A percentile compares a stretch with the other conserved stretches of the same genome.
phyloP scores from a whole-genome alignment of 2,329 filamentous ascomycete genomes.

The Fusarium udum region DNA sequence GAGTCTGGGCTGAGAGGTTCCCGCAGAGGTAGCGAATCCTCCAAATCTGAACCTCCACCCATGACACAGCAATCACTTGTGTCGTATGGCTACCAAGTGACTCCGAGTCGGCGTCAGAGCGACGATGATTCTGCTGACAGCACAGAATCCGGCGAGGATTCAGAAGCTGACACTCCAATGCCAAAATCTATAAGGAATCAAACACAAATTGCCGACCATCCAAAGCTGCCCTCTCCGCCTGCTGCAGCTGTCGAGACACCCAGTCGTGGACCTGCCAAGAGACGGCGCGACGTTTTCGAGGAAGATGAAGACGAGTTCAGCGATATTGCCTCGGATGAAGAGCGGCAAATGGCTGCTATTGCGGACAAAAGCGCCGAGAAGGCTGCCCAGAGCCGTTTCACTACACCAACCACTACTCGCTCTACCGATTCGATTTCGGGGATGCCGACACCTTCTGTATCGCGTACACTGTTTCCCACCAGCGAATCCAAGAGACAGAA shows the following conservation, averaged over 20 bases:
- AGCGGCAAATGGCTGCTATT: conserved; percentile 49
- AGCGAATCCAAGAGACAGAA: conserved; percentile 46
- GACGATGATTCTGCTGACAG: conserved; percentile 9
- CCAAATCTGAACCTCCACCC: conserved; percentile 40
- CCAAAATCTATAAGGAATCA: not conserved
- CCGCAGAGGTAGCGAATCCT: conserved; percentile 11
- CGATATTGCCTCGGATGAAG: conserved; percentile 53
- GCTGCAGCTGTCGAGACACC: conserved; percentile 27
- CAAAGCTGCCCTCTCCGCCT: not conserved
- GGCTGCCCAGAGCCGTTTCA: conserved; percentile 21
- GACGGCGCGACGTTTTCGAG: conserved; percentile 44
- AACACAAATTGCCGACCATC: not conserved
- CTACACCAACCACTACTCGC: conserved; percentile 43
- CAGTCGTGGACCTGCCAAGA: conserved; percentile 40
- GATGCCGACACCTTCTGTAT: conserved; percentile 49
- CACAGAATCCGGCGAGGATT: conserved; percentile 25
- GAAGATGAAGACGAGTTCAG: conserved; percentile 45
- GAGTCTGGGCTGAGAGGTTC: conserved; percentile 39
- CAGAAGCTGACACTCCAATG: conserved; percentile 4
- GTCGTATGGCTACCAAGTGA: conserved; percentile 44
- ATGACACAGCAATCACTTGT: conserved; percentile 45
- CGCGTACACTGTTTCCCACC: conserved; percentile 50
- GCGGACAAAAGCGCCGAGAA: conserved; percentile 49
- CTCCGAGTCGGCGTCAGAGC: conserved; percentile 30
- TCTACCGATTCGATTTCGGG: conserved; percentile 19